These are phyloP conservation scores for Ophiostoma perfectum DNA, from an alignment of 2,329 filamentous ascomycete genomes.

Conservation along the genomic window DNA sequence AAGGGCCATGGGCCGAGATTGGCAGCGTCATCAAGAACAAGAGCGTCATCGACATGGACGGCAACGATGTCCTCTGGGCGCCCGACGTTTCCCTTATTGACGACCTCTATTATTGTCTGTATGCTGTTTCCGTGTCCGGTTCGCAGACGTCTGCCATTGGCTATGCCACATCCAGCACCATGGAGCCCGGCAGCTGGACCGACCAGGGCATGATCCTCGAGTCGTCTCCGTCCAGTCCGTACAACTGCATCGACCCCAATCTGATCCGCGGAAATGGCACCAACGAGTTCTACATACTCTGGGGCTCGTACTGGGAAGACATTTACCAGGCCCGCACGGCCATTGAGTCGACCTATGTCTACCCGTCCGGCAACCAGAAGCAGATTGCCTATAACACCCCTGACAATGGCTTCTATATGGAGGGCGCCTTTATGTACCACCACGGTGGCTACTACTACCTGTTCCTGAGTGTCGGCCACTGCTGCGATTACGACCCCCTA, in stretches of 20 bases:
- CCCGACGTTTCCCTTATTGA: slow-evolving; percentile 47
- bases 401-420: slow-evolving; percentile 37
- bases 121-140: slow-evolving; percentile 57
- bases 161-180: slow-evolving; percentile 31
- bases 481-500: slow-evolving; percentile 20
- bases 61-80: slow-evolving; percentile 41
- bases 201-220: slow-evolving; percentile 54
- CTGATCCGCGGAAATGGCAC: slow-evolving; percentile 45
- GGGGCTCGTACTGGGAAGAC: slow-evolving; percentile 57
- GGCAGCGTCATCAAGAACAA: slow-evolving; percentile 38
- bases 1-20: slow-evolving; percentile 39
- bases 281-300: slow-evolving; percentile 13
- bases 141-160: slow-evolving; percentile 44
- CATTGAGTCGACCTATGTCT: slow-evolving; percentile 35
- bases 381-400: slow-evolving; percentile 23
- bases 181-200: slow-evolving; percentile 54
- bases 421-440: slow-evolving; percentile 53
- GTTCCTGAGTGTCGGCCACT: slow-evolving; percentile 54
- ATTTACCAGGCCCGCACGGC: slow-evolving; percentile 45
- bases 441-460: slow-evolving; percentile 57
- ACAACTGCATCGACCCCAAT: slow-evolving; percentile 59
- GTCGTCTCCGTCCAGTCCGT: slow-evolving; percentile 35
- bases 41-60: slow-evolving; percentile 38
- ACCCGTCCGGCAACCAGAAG: not conserved
- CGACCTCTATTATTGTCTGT: slow-evolving; percentile 33